Percentiles rank a stretch among this genome's conserved stretches.
These are phyloP conservation scores for Ascochyta rabiei DNA, from an alignment of 2,329 filamentous ascomycete genomes.

Conservation along the genomic window DNA sequence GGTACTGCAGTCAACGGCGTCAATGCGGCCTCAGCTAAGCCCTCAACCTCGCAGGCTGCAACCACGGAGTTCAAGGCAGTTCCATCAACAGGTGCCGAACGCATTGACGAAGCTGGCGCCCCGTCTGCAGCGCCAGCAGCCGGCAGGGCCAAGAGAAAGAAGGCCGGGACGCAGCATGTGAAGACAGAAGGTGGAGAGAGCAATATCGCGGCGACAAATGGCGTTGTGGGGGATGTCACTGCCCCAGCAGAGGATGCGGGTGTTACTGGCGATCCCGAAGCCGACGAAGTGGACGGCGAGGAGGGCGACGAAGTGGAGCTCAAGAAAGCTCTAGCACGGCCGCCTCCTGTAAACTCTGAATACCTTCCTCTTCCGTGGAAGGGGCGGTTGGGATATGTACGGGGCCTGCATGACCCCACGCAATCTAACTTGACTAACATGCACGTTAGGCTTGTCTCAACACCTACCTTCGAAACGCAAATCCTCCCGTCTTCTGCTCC, in stretches of 20 bases:
- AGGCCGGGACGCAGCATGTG: slow-evolving; percentile 31
- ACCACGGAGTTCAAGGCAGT: slow-evolving; percentile 21
- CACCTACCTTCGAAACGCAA: slow-evolving; percentile 83
- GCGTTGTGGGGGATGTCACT: slow-evolving; percentile 23
- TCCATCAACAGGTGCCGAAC: slow-evolving; percentile 20
- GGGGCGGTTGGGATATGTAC: slow-evolving; percentile 85
- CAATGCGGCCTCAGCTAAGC: slow-evolving; percentile 22
- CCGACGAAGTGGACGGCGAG: slow-evolving; percentile 44
- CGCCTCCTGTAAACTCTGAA: slow-evolving; percentile 80
- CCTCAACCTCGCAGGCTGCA: slow-evolving; percentile 15
- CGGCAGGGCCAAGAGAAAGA: slow-evolving; percentile 34
- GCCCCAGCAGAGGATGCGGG: slow-evolving; percentile 22
- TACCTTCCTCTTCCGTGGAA: slow-evolving; percentile 89
- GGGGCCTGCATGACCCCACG: slow-evolving; percentile 40
- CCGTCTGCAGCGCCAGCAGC: slow-evolving; percentile 19
- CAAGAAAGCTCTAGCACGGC: slow-evolving; percentile 64
- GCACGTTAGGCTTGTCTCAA: slow-evolving; percentile 77
- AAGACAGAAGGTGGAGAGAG: slow-evolving; percentile 32
- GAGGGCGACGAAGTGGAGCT: slow-evolving; percentile 62
- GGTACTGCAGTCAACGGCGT: slow-evolving; percentile 18
- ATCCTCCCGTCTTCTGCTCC: slow-evolving; percentile 85
- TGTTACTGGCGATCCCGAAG: slow-evolving; percentile 57
- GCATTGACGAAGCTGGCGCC: slow-evolving; percentile 15
- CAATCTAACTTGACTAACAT: slow-evolving; percentile 24
- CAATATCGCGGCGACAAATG: slow-evolving; percentile 18